These are phyloP conservation scores for Leptographium flavum DNA, from an alignment of 2,329 filamentous ascomycete genomes.

Conservation along the genomic window DNA sequence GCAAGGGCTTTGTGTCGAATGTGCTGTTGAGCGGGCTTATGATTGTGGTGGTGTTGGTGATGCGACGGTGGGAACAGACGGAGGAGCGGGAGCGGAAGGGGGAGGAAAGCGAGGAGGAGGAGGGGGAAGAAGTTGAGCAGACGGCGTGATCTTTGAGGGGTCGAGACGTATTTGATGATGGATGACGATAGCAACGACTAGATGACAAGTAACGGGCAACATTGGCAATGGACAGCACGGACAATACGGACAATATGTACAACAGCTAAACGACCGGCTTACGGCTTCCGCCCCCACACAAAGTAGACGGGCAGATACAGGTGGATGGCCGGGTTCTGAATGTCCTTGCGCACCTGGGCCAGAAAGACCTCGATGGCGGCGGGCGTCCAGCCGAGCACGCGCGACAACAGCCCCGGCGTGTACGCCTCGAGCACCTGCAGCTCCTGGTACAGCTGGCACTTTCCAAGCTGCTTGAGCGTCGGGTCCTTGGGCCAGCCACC, in stretches of 20 bases:
- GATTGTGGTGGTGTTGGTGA: conserved; percentile 33
- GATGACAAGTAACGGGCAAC: no score
- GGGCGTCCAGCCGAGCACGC: conserved; percentile 12
- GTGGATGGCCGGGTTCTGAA: conserved; percentile 6
- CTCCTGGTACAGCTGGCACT: background rate
- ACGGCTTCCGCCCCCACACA: background rate
- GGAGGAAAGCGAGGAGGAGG: no score
- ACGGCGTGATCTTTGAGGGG: no score
- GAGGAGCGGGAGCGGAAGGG: conserved; percentile 15
- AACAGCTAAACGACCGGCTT: background rate
- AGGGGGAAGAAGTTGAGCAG: no score
- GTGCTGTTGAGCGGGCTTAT: conserved; percentile 31
- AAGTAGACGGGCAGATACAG: conserved; percentile 5
- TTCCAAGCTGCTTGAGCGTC: conserved; percentile 25
- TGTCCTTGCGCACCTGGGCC: conserved; percentile 3
- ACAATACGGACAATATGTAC: no score
- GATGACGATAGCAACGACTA: no score
- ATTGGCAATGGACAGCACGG: no score
- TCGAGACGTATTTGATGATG: no score
- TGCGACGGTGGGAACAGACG: conserved; percentile 29
- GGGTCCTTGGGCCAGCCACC: conserved; percentile 31
- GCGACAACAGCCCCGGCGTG: conserved; percentile 1
- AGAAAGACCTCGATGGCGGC: conserved; percentile 6
- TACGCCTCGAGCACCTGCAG: background rate
- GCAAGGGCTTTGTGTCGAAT: conserved; percentile 45